Percentiles rank a stretch among this genome's conserved stretches.
These are phyloP conservation scores for Monosporascus sp. DNA, from an alignment of 2,329 filamentous ascomycete genomes.

Conservation along the genomic window DNA sequence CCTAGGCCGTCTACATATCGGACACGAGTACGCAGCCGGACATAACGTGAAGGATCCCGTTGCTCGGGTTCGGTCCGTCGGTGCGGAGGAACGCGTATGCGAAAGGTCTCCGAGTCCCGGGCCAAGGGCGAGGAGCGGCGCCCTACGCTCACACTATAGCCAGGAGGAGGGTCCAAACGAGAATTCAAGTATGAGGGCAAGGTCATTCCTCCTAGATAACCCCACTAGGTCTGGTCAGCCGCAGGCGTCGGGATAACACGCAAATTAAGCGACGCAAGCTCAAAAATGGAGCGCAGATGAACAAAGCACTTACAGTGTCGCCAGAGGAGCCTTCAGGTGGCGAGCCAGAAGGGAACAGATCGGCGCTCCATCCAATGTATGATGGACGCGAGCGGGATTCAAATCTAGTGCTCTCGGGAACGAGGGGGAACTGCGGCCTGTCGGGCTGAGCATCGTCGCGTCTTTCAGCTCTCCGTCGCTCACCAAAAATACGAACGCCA, in stretches of 20 bases:
- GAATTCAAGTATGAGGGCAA: background rate
- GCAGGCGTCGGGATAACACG: background rate
- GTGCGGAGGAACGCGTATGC: background rate
- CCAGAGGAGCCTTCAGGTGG: background rate
- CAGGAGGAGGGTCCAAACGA: background rate
- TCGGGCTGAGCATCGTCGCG: constrained; percentile 2
- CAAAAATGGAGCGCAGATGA: too few species aligned
- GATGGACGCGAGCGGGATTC: background rate
- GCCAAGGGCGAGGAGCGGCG: background rate
- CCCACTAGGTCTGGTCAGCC: background rate
- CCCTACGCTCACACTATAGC: background rate
- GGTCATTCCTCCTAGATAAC: background rate
- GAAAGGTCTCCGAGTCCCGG: background rate
- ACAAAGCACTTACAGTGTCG: too few species aligned
- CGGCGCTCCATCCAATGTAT: background rate
- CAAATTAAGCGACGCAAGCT: too few species aligned
- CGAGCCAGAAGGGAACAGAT: background rate
- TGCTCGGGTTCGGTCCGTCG: background rate
- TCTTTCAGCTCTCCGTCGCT: background rate
- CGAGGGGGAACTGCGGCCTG: background rate
- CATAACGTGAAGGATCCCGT: constrained; percentile 1
- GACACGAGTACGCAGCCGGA: constrained; percentile 3
- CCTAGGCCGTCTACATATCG: constrained; percentile 64
- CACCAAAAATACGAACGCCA: background rate
- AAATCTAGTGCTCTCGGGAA: background rate